Evolutionary conservation across 768 basidiomycete species (phyloP), one percentile per base, ranked within the genome.

Genomic region (Kwoniella pini): DNA sequence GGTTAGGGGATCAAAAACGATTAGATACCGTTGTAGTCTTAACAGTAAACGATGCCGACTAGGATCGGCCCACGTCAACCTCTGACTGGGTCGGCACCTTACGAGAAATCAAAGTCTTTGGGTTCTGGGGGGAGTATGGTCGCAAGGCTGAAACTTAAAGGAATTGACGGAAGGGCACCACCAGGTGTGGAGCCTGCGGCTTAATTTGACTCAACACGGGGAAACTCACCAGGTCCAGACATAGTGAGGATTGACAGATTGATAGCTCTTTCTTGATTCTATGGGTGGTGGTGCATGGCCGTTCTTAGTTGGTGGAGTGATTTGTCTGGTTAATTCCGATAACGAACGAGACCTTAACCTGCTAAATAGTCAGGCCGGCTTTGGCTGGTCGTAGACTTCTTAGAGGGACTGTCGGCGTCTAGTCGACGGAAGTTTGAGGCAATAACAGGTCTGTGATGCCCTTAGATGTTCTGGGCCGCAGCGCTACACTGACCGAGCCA

Each of bases 311-410:
- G 84, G 67, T 85, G 80, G 87, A 89, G 88, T 88, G 88, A 89
- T 89, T 89, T 89, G 88, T 90, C 89, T 89, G 88, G 88, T 89
- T 89, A 89, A 90, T 89, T 89, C 87, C 85, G 87, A 89, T 89
- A 88, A 89, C 85, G 85, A 89, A 88, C 84, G 87, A 89, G 87
- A 89, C 88, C 86, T 88, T 87, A 86, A 86, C 86, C 86, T 88
- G 87, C 88, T 88, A 87, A 89, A 88, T 89, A 89, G 87, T 83
- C 86, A 82, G 85, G 84, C 83, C 80, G 84, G 83, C 85, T 85
- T 84, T 82, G 67, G 86, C 84, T 86, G 85, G 85, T 84, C 83
- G 82, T 81, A 72, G 84, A 83, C 86, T 88, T 89, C 86, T 88
- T 88, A 88, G 86, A 88, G 85, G 86, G 86, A 87, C 87, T 87